phyloP scores from a whole-genome alignment of 2,329 filamentous ascomycete genomes.

The Lojkania enalia region DNA sequence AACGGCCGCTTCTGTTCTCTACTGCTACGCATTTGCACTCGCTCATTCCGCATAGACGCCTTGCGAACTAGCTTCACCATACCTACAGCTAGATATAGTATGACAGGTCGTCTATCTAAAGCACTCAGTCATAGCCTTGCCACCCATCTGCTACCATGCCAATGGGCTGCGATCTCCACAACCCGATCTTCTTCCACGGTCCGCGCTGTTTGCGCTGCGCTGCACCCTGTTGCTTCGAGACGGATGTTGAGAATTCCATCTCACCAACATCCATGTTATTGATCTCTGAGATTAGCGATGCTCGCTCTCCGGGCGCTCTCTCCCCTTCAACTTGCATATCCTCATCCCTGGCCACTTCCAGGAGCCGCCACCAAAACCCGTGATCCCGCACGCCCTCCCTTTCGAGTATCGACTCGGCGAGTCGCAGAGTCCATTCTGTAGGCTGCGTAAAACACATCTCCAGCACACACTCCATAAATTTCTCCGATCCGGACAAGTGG shows the following conservation, averaged over 20 bases:
- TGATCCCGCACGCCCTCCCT: constrained; percentile 17
- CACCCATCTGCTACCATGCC: constrained; percentile 32
- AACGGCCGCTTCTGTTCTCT: too few species aligned
- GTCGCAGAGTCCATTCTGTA: constrained; percentile 41
- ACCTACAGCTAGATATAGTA: too few species aligned
- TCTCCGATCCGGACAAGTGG: constrained; percentile 45
- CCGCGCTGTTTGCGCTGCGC: constrained; percentile 28
- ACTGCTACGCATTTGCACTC: too few species aligned
- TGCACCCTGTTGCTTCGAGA: too few species aligned
- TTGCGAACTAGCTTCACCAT: too few species aligned
- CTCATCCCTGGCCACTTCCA: constrained; percentile 33
- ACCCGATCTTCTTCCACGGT: constrained; percentile 35
- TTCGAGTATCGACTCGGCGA: constrained; percentile 40
- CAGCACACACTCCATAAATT: constrained; percentile 15
- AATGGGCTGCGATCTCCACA: constrained; percentile 39
- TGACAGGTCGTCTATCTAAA: too few species aligned
- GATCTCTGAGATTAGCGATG: too few species aligned
- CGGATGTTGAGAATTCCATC: too few species aligned
- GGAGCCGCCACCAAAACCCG: constrained; percentile 26
- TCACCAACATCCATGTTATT: too few species aligned
- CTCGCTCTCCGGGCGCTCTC: too few species aligned
- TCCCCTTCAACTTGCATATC: too few species aligned
- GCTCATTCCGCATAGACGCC: too few species aligned
- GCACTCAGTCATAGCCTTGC: constrained; percentile 32
- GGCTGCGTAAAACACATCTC: constrained; percentile 42